Conservation (phyloP, 257 asterid genomes). For the Rhazya stricta region DNA sequence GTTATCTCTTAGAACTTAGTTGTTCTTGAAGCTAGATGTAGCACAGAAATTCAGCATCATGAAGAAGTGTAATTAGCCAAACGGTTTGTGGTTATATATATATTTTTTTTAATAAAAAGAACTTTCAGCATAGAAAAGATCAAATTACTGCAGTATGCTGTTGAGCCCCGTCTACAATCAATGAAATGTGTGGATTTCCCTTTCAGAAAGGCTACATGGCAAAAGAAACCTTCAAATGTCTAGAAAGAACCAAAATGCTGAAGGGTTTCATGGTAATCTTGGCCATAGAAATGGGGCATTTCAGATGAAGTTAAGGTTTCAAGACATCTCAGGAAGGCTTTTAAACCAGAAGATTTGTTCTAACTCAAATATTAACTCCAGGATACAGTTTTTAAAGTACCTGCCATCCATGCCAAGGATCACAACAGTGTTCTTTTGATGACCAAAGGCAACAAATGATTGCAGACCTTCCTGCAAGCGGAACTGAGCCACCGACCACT, state of each 20-base stretch:
- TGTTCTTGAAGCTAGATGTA: background rate
- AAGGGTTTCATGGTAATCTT: background rate
- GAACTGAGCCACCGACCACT: slow-evolving; percentile 95
- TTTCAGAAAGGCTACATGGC: background rate
- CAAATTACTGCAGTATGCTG: background rate
- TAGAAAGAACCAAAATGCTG: background rate
- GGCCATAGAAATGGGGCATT: background rate
- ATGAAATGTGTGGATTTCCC: background rate
- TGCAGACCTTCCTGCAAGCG: slow-evolving; percentile 81
- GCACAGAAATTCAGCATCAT: background rate
- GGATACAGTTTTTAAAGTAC: slow-evolving; percentile 21
- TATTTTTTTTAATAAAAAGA: background rate
- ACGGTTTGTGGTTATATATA: background rate
- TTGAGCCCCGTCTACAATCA: background rate
- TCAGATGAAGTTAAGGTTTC: background rate
- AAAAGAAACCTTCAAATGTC: background rate
- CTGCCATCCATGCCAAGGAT: slow-evolving; percentile 96
- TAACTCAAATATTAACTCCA: background rate
- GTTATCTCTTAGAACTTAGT: background rate
- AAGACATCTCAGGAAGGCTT: background rate
- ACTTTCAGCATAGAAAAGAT: background rate
- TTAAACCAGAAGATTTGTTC: background rate
- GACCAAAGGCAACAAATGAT: slow-evolving; percentile 82
- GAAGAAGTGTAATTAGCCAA: background rate
- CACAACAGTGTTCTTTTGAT: slow-evolving; percentile 73